Base-by-base conservation (phyloP, 805 yeast species). In the Blastobotrys attinorum region DNA sequence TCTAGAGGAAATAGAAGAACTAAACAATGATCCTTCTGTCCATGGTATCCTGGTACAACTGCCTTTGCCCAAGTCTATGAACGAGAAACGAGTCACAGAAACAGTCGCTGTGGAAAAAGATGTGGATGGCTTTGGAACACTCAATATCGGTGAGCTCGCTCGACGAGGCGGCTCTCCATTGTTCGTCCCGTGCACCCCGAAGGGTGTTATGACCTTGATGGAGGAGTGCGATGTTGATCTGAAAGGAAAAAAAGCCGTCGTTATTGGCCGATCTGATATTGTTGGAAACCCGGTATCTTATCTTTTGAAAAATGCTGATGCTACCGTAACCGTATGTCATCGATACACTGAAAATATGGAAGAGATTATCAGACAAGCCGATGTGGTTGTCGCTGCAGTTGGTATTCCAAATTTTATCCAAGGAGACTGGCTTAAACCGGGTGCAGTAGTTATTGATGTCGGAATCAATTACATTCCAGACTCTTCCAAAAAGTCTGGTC, bases 271-370 rank as follows among this genome's bases (percentile, higher is more conserved):
- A 61, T 84, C 95, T 17, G 97, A 92, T 61, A 90, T 90, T 55
- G 98, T 90, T 31, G 98, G 98, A 45, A 79, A 83, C 39, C 98
- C 98, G 32, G 88, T 89, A 11, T 83, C 96, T 3, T 79, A 84
- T 49, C 69, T 90, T 62, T 74, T 90, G 58, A 81, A 82, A 55
- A 77, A 82, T 47, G 76, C 73, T 46, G 87, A 89, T 59, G 75
- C 75, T 37, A 90, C 97, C 1, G 97, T 90, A 33, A 87, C 96
- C 2, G 77, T 81, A 46, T 72, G 88, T 50, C 97, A 89, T 59
- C 80, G 95, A 13, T 72, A 75, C 59, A 76, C 96, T 18, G 58
- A 70, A 22, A 70, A 81, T 54, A 70, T 86, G 41, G 79, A 79
- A 39, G 64, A 66, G 16, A 69, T 71, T 49, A 74, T 88, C 21